phyloP scores from a whole-genome alignment of 1,139 yeast genomes.

The Pichia sorboxylosa region DNA sequence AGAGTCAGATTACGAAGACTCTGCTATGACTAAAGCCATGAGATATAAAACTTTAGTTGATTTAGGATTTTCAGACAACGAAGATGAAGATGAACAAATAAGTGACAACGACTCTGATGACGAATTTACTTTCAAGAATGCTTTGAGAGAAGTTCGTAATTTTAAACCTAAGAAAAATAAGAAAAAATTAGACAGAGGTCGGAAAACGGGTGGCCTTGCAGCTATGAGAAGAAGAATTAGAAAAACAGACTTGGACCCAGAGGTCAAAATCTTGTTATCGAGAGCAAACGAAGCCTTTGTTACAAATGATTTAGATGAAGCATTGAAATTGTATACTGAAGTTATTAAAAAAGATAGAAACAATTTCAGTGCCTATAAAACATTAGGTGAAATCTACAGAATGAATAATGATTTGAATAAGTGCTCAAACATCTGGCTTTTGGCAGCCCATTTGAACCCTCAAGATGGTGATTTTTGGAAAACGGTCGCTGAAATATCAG shows the following conservation, averaged over 20 bases:
- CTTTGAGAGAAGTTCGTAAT: constrained; percentile 51
- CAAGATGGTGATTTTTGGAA: constrained; percentile 78
- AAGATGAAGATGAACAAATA: constrained; percentile 20
- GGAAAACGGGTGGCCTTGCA: constrained; percentile 20
- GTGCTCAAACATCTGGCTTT: constrained; percentile 71
- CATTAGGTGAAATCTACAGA: constrained; percentile 75
- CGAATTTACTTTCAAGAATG: constrained; percentile 43
- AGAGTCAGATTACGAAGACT: constrained; percentile 14
- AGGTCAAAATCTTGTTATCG: constrained; percentile 52
- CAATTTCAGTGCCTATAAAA: constrained; percentile 73
- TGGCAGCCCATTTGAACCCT: constrained; percentile 75
- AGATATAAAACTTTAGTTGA: constrained; percentile 11
- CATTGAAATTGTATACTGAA: constrained; percentile 55
- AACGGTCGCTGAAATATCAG: constrained; percentile 66
- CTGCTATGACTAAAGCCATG: constrained; percentile 7
- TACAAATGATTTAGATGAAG: constrained; percentile 48
- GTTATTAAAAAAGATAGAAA: constrained; percentile 69
- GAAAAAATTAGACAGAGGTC: constrained; percentile 7
- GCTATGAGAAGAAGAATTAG: constrained; percentile 29
- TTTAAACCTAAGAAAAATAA: constrained; percentile 33
- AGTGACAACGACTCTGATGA: constrained; percentile 29
- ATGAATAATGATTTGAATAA: constrained; percentile 54
- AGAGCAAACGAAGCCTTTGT: constrained; percentile 77
- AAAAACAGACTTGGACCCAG: constrained; percentile 51
- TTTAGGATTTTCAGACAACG: constrained; percentile 18